A percentile compares a stretch with the other conserved stretches of the same genome.
phyloP scores from a whole-genome alignment of 345 rosid species.

The Odontarrhena argentea region DNA sequence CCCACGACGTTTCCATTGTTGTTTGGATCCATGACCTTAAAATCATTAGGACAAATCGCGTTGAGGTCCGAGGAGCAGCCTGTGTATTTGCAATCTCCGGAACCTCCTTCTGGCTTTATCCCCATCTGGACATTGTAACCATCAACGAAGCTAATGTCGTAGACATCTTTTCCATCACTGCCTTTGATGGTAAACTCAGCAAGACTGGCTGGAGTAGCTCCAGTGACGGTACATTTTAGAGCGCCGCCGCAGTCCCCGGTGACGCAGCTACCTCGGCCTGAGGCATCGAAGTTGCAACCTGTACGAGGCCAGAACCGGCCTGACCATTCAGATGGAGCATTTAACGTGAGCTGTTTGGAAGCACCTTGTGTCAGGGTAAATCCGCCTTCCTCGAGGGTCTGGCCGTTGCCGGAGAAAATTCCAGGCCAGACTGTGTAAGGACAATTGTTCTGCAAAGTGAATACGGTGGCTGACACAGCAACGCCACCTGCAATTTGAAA shows the following conservation, averaged over 20 bases:
- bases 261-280: slow-evolving; percentile 62
- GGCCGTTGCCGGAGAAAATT: slow-evolving; percentile 54
- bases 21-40: slow-evolving; percentile 44
- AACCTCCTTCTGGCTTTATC: slow-evolving; percentile 58
- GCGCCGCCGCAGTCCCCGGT: slow-evolving; percentile 79
- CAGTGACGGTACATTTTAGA: slow-evolving; percentile 63
- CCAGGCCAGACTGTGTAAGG: slow-evolving; percentile 76
- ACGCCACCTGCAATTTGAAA: background rate
- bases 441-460: slow-evolving; percentile 68
- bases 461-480: slow-evolving; percentile 50
- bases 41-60: slow-evolving; percentile 55
- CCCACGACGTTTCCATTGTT: slow-evolving; percentile 49
- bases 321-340: slow-evolving; percentile 69
- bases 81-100: slow-evolving; percentile 67
- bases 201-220: slow-evolving; percentile 64
- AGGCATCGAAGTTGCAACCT: slow-evolving; percentile 60
- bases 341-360: slow-evolving; percentile 41
- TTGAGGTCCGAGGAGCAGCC: slow-evolving; percentile 74
- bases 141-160: slow-evolving; percentile 83
- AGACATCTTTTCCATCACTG: slow-evolving; percentile 57
- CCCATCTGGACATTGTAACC: slow-evolving; percentile 76
- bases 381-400: slow-evolving; percentile 62
- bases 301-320: slow-evolving; percentile 88
- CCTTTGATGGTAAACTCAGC: slow-evolving; percentile 69
- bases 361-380: slow-evolving; percentile 51